Evolutionary conservation across 768 basidiomycete genomes (phyloP).

Genomic region (Trametes cubensis): DNA sequence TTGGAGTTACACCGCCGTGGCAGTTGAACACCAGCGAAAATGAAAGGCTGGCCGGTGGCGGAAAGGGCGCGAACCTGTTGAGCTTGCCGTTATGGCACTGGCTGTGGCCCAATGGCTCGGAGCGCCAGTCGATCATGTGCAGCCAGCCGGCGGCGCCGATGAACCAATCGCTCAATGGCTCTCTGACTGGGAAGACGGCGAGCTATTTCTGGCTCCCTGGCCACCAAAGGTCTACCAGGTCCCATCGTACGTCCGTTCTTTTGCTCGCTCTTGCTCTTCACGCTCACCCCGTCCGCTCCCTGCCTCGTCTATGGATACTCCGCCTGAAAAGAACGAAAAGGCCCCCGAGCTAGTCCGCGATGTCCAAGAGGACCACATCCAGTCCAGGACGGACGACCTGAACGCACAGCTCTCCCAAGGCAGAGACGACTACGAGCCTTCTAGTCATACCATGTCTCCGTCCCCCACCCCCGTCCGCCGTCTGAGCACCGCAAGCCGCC

Average conservation of each 20-base stretch:
- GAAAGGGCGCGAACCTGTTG: too few species aligned
- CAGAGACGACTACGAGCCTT: neutral
- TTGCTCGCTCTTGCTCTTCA: constrained; percentile 1
- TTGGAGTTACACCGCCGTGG: too few species aligned
- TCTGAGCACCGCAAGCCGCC: neutral
- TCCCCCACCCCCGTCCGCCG: neutral
- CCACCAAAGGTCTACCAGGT: too few species aligned
- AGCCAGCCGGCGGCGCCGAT: too few species aligned
- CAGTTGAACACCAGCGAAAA: too few species aligned
- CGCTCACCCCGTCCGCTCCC: constrained; percentile 5
- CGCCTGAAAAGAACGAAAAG: constrained; percentile 8
- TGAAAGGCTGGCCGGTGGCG: too few species aligned
- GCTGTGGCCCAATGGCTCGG: too few species aligned
- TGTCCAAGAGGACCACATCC: neutral
- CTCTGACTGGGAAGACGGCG: too few species aligned
- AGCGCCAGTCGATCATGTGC: too few species aligned
- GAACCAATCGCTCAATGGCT: too few species aligned
- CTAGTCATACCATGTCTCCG: neutral
- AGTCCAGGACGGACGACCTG: neutral
- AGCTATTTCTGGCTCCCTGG: neutral
- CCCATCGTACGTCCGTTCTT: neutral
- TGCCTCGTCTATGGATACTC: constrained; percentile 10
- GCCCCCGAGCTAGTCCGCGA: constrained; percentile 7
- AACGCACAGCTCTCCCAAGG: neutral
- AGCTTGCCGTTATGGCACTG: too few species aligned